These are phyloP conservation scores for Dactylorhiza incarnata DNA, from an alignment of 106 monocot species.

Conservation along the genomic window DNA sequence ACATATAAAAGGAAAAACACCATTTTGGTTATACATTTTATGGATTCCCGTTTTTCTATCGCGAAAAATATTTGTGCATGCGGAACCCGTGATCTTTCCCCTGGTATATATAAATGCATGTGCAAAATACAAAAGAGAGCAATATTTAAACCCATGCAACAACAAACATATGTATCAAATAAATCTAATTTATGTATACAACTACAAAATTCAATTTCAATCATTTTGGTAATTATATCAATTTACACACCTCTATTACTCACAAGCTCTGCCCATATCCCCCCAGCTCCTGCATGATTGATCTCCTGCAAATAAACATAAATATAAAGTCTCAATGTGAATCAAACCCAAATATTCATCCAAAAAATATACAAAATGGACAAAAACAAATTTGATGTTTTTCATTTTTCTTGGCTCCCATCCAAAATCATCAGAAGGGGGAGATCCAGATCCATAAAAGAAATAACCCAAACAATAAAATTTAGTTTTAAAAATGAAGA, in stretches of 20 bases:
- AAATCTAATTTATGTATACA: neutral
- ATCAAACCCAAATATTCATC: neutral
- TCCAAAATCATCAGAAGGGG: neutral
- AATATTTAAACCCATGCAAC: neutral
- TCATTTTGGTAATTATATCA: neutral
- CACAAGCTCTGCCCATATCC: slow-evolving; percentile 77
- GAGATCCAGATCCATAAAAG: neutral
- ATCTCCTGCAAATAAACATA: slow-evolving; percentile 39
- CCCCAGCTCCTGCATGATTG: slow-evolving; percentile 81
- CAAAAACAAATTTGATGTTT: neutral
- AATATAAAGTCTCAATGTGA: neutral
- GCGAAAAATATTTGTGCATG: neutral
- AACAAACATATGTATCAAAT: neutral
- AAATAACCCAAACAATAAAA: neutral
- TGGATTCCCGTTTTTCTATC: neutral
- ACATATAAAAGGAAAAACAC: too few relatives aligned
- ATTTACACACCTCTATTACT: slow-evolving; percentile 55
- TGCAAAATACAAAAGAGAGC: neutral
- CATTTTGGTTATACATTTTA: neutral
- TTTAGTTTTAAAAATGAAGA: too few relatives aligned
- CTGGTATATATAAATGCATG: neutral
- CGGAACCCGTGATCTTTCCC: too few relatives aligned
- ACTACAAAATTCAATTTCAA: neutral
- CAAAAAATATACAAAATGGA: neutral
- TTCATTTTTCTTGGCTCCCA: neutral